These are phyloP conservation scores for Penicillium nucicola DNA, from an alignment of 495 filamentous ascomycete genomes.

Conservation along the genomic window DNA sequence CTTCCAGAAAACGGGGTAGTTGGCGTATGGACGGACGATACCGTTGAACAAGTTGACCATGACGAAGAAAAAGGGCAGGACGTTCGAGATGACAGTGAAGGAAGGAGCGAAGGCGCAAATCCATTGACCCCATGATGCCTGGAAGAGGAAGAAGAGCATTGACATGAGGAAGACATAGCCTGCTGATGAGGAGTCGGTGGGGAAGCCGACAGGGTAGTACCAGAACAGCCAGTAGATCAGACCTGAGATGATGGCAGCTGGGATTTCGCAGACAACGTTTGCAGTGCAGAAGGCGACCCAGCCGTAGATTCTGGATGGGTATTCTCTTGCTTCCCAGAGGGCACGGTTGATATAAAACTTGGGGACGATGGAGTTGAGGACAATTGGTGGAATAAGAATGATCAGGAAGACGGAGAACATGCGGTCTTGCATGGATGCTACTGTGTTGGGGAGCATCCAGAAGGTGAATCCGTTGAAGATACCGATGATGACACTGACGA, in stretches of 20 bases:
- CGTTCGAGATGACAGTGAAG: slow-evolving; percentile 78
- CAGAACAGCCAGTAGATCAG: slow-evolving; percentile 73
- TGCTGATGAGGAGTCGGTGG: slow-evolving; percentile 56
- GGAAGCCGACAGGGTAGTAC: slow-evolving; percentile 77
- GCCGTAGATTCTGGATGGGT: slow-evolving; percentile 73
- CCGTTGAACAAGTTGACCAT: slow-evolving; percentile 77
- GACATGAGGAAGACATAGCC: slow-evolving; percentile 86
- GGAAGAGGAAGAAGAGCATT: slow-evolving; percentile 78
- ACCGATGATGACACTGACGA: slow-evolving; percentile 64
- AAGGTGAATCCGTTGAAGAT: slow-evolving; percentile 87
- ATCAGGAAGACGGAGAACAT: slow-evolving; percentile 79
- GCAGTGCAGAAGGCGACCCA: slow-evolving; percentile 83
- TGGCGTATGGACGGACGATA: slow-evolving; percentile 59
- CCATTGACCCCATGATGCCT: slow-evolving; percentile 77
- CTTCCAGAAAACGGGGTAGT: slow-evolving; percentile 80
- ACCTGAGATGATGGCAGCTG: slow-evolving; percentile 58
- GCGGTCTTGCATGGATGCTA: slow-evolving; percentile 72
- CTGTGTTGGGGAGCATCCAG: slow-evolving; percentile 64
- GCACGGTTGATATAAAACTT: slow-evolving; percentile 78
- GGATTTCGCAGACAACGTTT: slow-evolving; percentile 73
- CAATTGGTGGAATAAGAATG: slow-evolving; percentile 67
- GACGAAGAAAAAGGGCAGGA: slow-evolving; percentile 63
- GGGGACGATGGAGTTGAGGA: slow-evolving; percentile 75
- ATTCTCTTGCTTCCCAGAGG: slow-evolving; percentile 74
- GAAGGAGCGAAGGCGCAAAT: slow-evolving; percentile 77